These are phyloP conservation scores for Barnettozyma salicaria DNA, from an alignment of 805 yeast species.

Conservation along the genomic window DNA sequence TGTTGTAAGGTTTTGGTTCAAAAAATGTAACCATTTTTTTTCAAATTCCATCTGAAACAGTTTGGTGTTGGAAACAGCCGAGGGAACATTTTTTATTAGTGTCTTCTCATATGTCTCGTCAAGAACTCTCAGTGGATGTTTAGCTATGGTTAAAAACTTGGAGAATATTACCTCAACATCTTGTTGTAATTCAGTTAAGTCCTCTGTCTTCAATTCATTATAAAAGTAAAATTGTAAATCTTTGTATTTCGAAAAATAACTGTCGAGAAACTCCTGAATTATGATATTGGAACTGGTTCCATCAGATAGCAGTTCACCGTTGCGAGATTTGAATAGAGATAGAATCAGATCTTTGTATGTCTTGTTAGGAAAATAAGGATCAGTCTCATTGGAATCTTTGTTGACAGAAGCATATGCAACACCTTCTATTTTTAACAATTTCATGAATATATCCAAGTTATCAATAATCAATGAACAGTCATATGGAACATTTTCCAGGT, in stretches of 20 bases:
- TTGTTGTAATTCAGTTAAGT: constrained; percentile 9
- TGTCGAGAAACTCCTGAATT: constrained; percentile 49
- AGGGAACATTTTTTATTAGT: constrained; percentile 43
- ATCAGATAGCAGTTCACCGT: constrained; percentile 38
- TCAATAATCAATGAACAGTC: constrained; percentile 45
- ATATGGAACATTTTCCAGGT: constrained; percentile 34
- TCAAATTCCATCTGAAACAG: constrained; percentile 64
- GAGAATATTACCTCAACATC: constrained; percentile 22
- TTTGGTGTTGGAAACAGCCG: constrained; percentile 32
- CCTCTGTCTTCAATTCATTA: constrained; percentile 36
- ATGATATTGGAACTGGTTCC: constrained; percentile 43
- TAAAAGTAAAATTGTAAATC: constrained; percentile 78
- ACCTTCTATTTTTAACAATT: constrained; percentile 52
- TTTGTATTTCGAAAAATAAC: constrained; percentile 52
- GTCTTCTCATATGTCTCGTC: constrained; percentile 32
- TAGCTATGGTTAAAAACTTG: constrained; percentile 35
- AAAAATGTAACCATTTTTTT: constrained; percentile 53
- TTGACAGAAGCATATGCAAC: constrained; percentile 41
- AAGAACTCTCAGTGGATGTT: constrained; percentile 29
- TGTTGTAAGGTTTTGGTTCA: constrained; percentile 41
- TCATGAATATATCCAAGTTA: constrained; percentile 51
- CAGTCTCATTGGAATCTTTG: constrained; percentile 17
- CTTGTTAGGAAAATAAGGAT: constrained; percentile 58
- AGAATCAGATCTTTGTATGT: constrained; percentile 40
- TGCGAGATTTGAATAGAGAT: constrained; percentile 31